Conservation (phyloP, 164 flowering plant species). For the Taxillus chinensis region DNA sequence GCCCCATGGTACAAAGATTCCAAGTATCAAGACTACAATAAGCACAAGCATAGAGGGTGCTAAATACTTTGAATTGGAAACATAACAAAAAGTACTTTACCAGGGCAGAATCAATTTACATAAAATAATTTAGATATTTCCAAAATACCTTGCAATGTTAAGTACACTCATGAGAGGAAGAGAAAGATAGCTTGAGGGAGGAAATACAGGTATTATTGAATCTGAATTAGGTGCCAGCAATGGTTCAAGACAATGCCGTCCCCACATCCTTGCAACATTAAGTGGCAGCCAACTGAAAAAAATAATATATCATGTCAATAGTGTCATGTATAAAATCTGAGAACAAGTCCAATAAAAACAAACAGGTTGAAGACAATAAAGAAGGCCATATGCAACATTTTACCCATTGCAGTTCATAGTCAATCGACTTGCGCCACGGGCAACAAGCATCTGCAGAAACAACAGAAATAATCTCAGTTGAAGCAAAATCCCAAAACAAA, state of each 20-base stretch:
- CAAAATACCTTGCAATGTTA: slow-evolving; percentile 79
- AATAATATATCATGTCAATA: slow-evolving; percentile 1
- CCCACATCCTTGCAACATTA: slow-evolving; percentile 93
- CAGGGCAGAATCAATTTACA: no score
- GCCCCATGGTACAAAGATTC: no score
- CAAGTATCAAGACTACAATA: no score
- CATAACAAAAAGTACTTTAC: no score
- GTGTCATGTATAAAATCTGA: background rate
- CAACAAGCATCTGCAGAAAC: slow-evolving; percentile 70
- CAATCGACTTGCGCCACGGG: slow-evolving; percentile 77
- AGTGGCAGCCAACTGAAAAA: slow-evolving; percentile 79
- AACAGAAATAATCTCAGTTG: slow-evolving; percentile 6
- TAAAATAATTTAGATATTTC: background rate
- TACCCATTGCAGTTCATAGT: slow-evolving; percentile 95
- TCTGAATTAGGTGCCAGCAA: slow-evolving; percentile 68
- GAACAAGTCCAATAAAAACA: background rate
- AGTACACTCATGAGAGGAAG: slow-evolving; percentile 84
- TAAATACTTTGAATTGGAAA: no score
- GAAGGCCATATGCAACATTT: slow-evolving; percentile 6
- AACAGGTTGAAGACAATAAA: background rate
- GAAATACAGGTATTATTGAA: slow-evolving; percentile 45
- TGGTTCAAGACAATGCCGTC: slow-evolving; percentile 93
- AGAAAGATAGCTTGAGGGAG: slow-evolving; percentile 65
- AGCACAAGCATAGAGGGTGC: no score
- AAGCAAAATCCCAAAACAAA: background rate